Conservation (phyloP, 768 basidiomycete genomes). For the Lanmaoa rubissima region DNA sequence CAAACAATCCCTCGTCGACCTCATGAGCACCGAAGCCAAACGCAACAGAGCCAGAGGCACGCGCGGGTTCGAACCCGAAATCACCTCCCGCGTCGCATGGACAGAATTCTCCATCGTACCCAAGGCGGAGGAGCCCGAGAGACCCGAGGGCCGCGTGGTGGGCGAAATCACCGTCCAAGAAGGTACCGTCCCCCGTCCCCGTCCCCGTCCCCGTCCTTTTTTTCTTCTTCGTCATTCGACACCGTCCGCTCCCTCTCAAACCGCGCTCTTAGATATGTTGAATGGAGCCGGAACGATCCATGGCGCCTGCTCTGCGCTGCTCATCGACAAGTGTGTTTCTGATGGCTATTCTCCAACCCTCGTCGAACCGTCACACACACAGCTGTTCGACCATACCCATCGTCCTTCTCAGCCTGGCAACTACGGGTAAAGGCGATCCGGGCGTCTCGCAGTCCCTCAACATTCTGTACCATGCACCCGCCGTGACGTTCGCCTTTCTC, state of each 20-base stretch:
- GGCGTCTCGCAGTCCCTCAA: constrained; percentile 53
- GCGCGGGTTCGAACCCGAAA: constrained; percentile 23
- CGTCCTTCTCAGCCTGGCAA: constrained; percentile 31
- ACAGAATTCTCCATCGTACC: constrained; percentile 42
- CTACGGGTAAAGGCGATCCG: constrained; percentile 24
- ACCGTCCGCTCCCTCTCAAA: background rate
- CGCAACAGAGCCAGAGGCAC: constrained; percentile 5
- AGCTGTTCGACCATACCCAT: constrained; percentile 55
- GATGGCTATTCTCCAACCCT: background rate
- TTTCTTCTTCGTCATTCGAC: background rate
- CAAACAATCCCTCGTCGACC: constrained; percentile 27
- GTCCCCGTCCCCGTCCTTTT: no score
- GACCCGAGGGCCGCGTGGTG: constrained; percentile 45
- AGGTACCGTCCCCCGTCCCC: constrained; percentile 31
- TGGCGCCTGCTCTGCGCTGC: constrained; percentile 53
- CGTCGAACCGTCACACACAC: background rate
- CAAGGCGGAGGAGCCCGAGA: constrained; percentile 45
- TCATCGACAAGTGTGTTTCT: constrained; percentile 49
- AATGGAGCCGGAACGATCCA: constrained; percentile 49
- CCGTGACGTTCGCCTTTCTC: constrained; percentile 34
- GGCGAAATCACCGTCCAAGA: constrained; percentile 41
- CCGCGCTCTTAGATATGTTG: constrained; percentile 47
- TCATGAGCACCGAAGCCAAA: constrained; percentile 11
- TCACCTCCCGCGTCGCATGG: constrained; percentile 28
- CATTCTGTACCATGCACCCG: constrained; percentile 57